A percentile compares a stretch with the other conserved stretches of the same genome.
Evolutionary conservation across 1,139 yeast genomes (phyloP).

Genomic region (Pichia sp.): DNA sequence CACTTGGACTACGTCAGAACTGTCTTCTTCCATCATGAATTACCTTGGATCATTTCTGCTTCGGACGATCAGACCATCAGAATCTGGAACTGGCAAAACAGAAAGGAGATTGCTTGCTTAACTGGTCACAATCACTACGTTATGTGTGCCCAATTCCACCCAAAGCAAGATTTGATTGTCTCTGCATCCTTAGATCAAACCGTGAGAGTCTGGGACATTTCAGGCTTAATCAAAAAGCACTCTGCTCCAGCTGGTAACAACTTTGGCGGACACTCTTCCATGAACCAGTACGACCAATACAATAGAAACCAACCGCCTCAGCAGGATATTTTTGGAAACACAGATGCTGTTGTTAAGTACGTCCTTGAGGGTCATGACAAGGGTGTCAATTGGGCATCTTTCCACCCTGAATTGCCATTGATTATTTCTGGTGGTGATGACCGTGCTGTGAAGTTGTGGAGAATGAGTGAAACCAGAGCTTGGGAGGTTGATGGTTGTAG

Average conservation of each 20-base stretch:
- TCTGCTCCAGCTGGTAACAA: slow-evolving; percentile 57
- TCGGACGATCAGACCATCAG: slow-evolving; percentile 98
- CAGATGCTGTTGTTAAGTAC: slow-evolving; percentile 91
- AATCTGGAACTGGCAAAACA: slow-evolving; percentile 99
- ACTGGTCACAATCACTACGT: slow-evolving; percentile 99
- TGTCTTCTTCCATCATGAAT: slow-evolving; percentile 89
- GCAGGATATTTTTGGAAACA: slow-evolving; percentile 91
- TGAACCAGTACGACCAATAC: slow-evolving; percentile 39
- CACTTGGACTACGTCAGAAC: slow-evolving; percentile 95
- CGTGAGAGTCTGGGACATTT: slow-evolving; percentile 98
- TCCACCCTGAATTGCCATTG: slow-evolving; percentile 94
- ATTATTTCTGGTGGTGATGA: slow-evolving; percentile 97
- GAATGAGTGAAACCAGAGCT: slow-evolving; percentile 96
- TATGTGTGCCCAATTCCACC: slow-evolving; percentile 98
- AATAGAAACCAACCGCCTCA: slow-evolving; percentile 61
- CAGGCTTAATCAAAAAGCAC: slow-evolving; percentile 92
- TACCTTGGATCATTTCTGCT: slow-evolving; percentile 96
- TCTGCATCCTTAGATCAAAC: slow-evolving; percentile 97
- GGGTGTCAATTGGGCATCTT: slow-evolving; percentile 97
- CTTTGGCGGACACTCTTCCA: slow-evolving; percentile 10
- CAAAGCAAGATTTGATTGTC: slow-evolving; percentile 87
- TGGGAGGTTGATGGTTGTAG: slow-evolving; percentile 99
- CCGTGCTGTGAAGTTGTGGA: slow-evolving; percentile 90
- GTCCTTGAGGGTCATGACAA: slow-evolving; percentile 97
- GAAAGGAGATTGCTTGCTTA: slow-evolving; percentile 93